Evolutionary conservation across 2,329 filamentous ascomycete species (phyloP), one percentile per base, ranked within the genome.

Genomic region (Fusarium foetens): DNA sequence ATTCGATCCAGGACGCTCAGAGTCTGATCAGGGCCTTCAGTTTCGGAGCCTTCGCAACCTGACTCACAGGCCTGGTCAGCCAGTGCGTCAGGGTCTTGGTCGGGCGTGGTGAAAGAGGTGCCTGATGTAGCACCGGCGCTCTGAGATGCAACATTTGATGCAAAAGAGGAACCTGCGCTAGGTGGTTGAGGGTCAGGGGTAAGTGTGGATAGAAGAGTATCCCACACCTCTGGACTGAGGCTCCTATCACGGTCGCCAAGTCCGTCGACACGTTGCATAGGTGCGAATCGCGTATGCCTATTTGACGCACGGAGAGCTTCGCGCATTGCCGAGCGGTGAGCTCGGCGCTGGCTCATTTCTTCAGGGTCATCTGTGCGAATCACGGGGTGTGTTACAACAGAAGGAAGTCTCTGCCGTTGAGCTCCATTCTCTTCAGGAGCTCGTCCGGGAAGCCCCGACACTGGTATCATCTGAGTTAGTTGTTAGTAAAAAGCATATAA

Each of bases 171-270:
- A 35, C 93, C 90, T 4, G 90, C 89, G 75, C 93, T 97, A 1
- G 94, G 94, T 6, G 93, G 88, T 68, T 93, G 92, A 21, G 92
- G 90, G 79, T 97, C 94, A 1, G 94, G 93, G 0, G 93, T 91
- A 68, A 98, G 88, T 0, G 93, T 97, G 11, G 88, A 91, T 63
- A 94, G 85, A 58, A 98, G 89, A 6, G 91, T 94, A 66, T 95
- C 92, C 95, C 95, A 98, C 3, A 86, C 86, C 59, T 92, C 91
- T 2, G 92, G 91, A 78, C 92, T 94, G n/a, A 94, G 83, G 80
- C 94, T 97, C 74, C 94, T 90, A 70, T 94, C 89, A 65, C 94
- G 92, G 81, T 97, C 94, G 41, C 94, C 94, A 21, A 97, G 87
- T 8, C 94, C 94, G 80, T 97, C 91, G 3, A 92, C 51, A 8